phyloP scores from a whole-genome alignment of 805 yeast species.

The Saturnispora zaruensis region DNA sequence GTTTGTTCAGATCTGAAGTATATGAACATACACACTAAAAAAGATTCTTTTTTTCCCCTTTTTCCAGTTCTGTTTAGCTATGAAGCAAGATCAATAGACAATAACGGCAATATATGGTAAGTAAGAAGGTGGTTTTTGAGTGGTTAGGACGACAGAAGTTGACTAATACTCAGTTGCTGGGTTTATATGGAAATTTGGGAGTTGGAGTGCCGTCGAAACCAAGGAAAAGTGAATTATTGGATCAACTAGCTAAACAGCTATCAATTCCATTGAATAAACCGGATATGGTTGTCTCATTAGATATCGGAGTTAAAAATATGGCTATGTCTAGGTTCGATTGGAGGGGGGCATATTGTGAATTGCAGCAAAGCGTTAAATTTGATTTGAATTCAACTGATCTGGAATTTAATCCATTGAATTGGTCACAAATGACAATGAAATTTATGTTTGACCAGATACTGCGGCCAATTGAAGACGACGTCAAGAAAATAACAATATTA shows the following conservation, averaged over 20 bases:
- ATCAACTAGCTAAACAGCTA: conserved; percentile 1
- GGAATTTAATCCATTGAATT: conserved; percentile 25
- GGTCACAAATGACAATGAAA: conserved; percentile 20
- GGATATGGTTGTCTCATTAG: conserved; percentile 23
- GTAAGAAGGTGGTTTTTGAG: background rate
- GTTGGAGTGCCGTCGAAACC: background rate
- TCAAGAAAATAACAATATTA: conserved; percentile 34
- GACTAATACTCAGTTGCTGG: conserved; percentile 5
- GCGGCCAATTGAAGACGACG: background rate
- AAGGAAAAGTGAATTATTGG: conserved; percentile 1
- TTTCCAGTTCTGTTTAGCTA: background rate
- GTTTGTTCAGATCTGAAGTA: background rate
- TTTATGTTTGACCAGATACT: conserved; percentile 16
- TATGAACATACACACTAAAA: background rate
- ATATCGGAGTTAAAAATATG: conserved; percentile 30
- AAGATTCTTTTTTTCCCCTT: background rate
- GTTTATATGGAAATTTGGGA: conserved; percentile 5
- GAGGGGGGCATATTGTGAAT: background rate
- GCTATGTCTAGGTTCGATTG: conserved; percentile 22
- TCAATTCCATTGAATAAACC: conserved; percentile 7
- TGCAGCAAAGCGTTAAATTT: conserved; percentile 29
- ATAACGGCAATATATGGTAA: background rate
- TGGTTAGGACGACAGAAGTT: conserved; percentile 6
- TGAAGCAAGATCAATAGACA: background rate
- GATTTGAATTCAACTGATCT: conserved; percentile 21